Evolutionary conservation across 192 early-diverging fungal genomes (phyloP).

Genomic region (Backusella tarrabulga): DNA sequence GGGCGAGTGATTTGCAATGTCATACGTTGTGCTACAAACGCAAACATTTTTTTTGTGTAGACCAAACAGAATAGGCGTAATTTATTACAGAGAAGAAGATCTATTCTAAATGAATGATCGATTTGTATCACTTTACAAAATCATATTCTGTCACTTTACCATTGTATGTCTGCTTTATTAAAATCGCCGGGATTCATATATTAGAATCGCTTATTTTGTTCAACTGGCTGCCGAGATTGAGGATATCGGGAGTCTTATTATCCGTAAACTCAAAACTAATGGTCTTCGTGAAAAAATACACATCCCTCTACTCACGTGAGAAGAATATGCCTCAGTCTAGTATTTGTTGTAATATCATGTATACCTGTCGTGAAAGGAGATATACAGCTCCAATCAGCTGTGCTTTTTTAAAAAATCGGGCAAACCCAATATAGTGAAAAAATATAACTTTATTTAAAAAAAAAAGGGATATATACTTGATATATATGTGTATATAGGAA

Average conservation of each 20-base stretch:
- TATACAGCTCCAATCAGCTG: no score
- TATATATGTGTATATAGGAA: background rate
- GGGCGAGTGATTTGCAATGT: background rate
- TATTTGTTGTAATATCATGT: no score
- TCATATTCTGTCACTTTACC: background rate
- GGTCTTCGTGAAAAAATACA: no score
- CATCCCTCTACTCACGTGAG: no score
- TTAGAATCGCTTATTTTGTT: no score
- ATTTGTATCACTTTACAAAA: background rate
- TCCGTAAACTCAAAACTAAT: no score
- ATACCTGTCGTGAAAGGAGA: no score
- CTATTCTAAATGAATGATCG: background rate
- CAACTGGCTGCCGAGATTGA: no score
- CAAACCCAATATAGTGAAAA: background rate
- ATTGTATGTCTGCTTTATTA: background rate
- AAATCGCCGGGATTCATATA: background rate
- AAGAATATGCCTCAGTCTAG: no score
- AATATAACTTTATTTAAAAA: background rate
- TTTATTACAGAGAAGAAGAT: background rate
- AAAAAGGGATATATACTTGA: constrained; percentile 1
- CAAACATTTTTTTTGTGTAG: background rate
- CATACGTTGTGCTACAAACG: background rate
- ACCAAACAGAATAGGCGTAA: background rate
- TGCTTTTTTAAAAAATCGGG: no score
- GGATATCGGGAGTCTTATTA: no score